These are phyloP conservation scores for Alternaria burnsii DNA, from an alignment of 2,329 filamentous ascomycete species.

Conservation along the genomic window DNA sequence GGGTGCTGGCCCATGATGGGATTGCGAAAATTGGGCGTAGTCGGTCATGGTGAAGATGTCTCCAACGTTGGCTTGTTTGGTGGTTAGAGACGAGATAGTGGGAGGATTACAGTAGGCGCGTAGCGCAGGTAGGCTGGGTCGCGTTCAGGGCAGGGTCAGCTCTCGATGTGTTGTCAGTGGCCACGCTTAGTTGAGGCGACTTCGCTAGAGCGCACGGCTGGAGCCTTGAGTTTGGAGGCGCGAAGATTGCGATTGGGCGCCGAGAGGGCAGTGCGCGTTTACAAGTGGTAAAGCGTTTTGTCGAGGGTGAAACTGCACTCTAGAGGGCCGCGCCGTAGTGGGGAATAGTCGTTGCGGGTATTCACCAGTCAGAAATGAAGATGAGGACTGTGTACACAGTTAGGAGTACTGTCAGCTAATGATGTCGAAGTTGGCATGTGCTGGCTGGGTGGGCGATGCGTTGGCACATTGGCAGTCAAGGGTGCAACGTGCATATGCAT, in stretches of 20 bases:
- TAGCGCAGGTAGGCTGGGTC: conserved; percentile 40
- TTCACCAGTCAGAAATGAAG: conserved; percentile 46
- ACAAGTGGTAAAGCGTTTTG: conserved; percentile 25
- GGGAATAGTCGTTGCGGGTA: conserved; percentile 43
- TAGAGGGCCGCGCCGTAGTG: conserved; percentile 50
- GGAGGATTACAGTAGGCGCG: conserved; percentile 39
- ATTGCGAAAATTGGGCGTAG: conserved; percentile 59
- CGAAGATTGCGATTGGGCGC: conserved; percentile 37
- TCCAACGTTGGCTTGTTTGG: conserved; percentile 33
- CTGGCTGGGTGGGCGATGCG: conserved; percentile 52
- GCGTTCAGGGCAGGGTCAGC: conserved; percentile 49
- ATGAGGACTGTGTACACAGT: conserved; percentile 42
- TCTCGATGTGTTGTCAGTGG: conserved; percentile 56
- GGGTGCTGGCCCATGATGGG: conserved; percentile 60
- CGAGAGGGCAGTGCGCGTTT: conserved; percentile 46
- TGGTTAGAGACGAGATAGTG: conserved; percentile 40
- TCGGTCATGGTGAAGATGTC: conserved; percentile 52
- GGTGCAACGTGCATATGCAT: conserved; percentile 46
- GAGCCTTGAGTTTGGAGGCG: conserved; percentile 44
- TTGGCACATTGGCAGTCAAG: conserved; percentile 52
- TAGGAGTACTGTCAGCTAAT: conserved; percentile 48
- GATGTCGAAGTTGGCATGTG: conserved; percentile 49
- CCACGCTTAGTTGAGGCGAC: conserved; percentile 50
- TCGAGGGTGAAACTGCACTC: conserved; percentile 34
- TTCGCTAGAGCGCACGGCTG: conserved; percentile 42